Conservation (phyloP, 2,329 filamentous ascomycete genomes). For the Nigrospora sphaerica region DNA sequence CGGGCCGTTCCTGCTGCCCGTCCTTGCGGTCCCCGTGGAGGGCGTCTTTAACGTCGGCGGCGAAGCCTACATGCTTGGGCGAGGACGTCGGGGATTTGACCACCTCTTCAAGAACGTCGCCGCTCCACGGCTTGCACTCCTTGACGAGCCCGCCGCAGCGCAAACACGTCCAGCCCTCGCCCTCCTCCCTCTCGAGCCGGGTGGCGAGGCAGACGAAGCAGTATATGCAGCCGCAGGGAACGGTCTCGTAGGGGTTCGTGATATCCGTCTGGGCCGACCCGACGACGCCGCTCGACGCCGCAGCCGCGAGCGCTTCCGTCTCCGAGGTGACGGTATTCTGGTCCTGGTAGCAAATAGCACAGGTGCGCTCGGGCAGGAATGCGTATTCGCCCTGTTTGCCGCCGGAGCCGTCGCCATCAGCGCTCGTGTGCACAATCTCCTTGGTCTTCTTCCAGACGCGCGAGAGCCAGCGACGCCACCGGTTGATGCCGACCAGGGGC, state of each 20-base stretch:
- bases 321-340: conserved; percentile 74
- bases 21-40: conserved; percentile 12
- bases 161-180: conserved; percentile 87
- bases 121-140: conserved; percentile 84
- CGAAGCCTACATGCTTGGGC: conserved; percentile 56
- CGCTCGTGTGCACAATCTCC: conserved; percentile 48
- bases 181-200: conserved; percentile 83
- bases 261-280: conserved; percentile 88
- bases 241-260: conserved; percentile 90
- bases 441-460: conserved; percentile 80
- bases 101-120: conserved; percentile 68
- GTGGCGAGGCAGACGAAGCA: conserved; percentile 95
- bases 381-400: conserved; percentile 65
- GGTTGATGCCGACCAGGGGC: conserved; percentile 89
- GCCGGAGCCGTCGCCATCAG: conserved; percentile 35
- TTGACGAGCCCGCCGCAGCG: conserved; percentile 79
- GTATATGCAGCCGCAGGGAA: conserved; percentile 86
- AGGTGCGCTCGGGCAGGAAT: conserved; percentile 88
- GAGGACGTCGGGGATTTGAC: conserved; percentile 27
- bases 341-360: conserved; percentile 93
- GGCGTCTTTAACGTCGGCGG: conserved; percentile 37
- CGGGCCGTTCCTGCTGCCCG: conserved; percentile 3
- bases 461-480: conserved; percentile 86
- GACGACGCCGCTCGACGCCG: conserved; percentile 67
- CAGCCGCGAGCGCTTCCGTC: conserved; percentile 66